A percentile compares a stretch with the other conserved stretches of the same genome.
phyloP scores from a whole-genome alignment of 2,329 filamentous ascomycete genomes.

The Fusarium incarnatum region DNA sequence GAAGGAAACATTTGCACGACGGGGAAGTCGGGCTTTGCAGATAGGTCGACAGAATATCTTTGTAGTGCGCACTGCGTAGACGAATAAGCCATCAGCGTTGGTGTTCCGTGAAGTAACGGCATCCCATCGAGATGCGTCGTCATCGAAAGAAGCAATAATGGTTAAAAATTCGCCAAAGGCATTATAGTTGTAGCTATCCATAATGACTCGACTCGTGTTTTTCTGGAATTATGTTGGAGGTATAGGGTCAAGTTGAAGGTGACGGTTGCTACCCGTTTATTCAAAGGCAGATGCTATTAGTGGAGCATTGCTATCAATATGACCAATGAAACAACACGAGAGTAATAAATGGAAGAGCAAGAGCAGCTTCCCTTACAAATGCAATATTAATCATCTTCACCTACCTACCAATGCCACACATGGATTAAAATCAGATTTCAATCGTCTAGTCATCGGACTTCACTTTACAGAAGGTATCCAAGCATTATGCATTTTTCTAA shows the following conservation, averaged over 20 bases:
- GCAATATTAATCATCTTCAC: not conserved
- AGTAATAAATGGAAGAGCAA: not conserved
- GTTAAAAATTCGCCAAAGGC: no score
- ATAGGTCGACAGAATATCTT: slow-evolving; percentile 69
- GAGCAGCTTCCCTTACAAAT: no score
- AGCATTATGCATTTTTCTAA: not conserved
- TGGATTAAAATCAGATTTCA: not conserved
- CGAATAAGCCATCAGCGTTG: slow-evolving; percentile 54
- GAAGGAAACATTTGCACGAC: slow-evolving; percentile 70
- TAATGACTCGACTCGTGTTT: not conserved
- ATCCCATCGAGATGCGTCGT: slow-evolving; percentile 52
- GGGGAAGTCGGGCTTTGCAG: slow-evolving; percentile 69
- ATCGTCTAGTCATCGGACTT: not conserved
- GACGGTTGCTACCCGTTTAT: not conserved
- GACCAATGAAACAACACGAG: slow-evolving; percentile 42
- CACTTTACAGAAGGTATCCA: not conserved
- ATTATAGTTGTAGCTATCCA: not conserved
- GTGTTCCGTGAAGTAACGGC: slow-evolving; percentile 53
- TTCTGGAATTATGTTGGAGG: not conserved
- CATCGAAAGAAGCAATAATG: slow-evolving; percentile 39
- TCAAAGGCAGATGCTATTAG: not conserved
- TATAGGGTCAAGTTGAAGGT: not conserved
- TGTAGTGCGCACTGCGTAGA: slow-evolving; percentile 60
- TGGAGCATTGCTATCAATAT: slow-evolving; percentile 49
- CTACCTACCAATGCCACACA: not conserved